Evolutionary conservation across 116 monocot species (phyloP).

Genomic region (Papilionanthe hybrid): DNA sequence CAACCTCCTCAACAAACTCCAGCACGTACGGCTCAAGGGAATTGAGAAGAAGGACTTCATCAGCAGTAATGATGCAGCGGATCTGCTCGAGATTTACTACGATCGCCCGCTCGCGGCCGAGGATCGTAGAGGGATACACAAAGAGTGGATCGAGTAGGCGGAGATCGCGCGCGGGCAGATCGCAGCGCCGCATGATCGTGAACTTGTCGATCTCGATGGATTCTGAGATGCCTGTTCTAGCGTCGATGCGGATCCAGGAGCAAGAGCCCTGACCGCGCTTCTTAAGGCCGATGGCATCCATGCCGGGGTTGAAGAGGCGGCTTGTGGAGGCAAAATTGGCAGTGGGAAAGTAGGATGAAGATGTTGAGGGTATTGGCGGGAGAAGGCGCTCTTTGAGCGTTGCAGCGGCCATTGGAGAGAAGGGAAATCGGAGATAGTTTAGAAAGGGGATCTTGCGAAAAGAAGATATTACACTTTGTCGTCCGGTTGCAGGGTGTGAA

Average conservation of each 20-base stretch:
- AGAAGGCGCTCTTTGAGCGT: constrained; percentile 27
- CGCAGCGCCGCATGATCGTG: constrained; percentile 43
- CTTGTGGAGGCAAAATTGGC: neutral
- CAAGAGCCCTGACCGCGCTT: constrained; percentile 21
- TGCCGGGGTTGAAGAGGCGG: constrained; percentile 3
- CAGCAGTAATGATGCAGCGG: constrained; percentile 41
- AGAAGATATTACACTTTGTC: neutral
- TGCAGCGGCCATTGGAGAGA: constrained; percentile 4
- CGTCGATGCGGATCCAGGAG: constrained; percentile 34
- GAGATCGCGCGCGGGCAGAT: constrained; percentile 46
- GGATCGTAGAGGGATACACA: constrained; percentile 45
- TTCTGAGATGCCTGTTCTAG: constrained; percentile 15
- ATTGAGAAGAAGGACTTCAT: constrained; percentile 31
- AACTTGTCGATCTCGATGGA: constrained; percentile 35
- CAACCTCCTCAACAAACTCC: constrained; percentile 32
- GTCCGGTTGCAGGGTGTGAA: too few species aligned
- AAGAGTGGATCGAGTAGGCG: constrained; percentile 49
- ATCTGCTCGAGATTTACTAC: constrained; percentile 48
- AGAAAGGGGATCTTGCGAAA: neutral
- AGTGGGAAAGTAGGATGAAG: neutral
- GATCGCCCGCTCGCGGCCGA: constrained; percentile 44
- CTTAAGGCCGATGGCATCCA: constrained; percentile 24
- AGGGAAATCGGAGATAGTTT: neutral
- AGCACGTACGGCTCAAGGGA: constrained; percentile 17
- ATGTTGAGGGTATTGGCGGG: constrained; percentile 16